Base-by-base conservation (phyloP, 345 rosid genomes). In the Anacardium occidentale region DNA sequence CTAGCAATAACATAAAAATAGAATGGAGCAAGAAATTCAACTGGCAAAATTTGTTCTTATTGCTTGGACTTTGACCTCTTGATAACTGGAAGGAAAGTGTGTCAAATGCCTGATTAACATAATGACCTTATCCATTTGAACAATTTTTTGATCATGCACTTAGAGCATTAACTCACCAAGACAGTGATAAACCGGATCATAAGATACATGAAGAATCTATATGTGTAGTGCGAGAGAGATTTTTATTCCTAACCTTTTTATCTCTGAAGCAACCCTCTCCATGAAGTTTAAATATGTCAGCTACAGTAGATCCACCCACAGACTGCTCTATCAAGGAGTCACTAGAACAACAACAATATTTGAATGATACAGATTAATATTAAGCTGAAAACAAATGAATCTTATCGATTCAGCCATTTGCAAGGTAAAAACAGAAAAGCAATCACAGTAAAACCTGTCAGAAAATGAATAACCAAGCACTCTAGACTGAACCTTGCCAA, bases 201-300 rank as follows among this genome's bases (percentile, higher is more conserved):
- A 37, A 37, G 42, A 37, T 37, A 37, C n/a, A 37, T 37, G 42
- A 37, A 5, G 42, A 37, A 37, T 37, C 42, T 37, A 37, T 37
- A 50, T 3, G 3, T 22, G 54, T 17, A 14, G 34, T 24, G 1
- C 14, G 17, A 45, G 7, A 62, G 13, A 62, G 48, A 20, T 26
- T 37, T 10, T 1, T 56, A 50, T 70, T 58, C 51, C 42, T 8
- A 76, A 89, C 98, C 98, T 95, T 98, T 74, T 87, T 92, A n/a
- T 83, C 83, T 80, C 99, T 87, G 81, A 95, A 92, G 83, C 83
- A 90, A 45, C 75, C 83, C 69, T 94, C 99, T 68, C 99, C 98
- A 62, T 88, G 83, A 22, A 79, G 86, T 77, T 85, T 83, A 79
- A 94, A 94, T 14, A 94, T 89, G 72, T 92, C 92, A 74, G 98